Percentiles rank a stretch among this genome's conserved stretches.
These are phyloP conservation scores for Diplosphaera chodatii DNA, from an alignment of 139 green algal genomes.

Conservation along the genomic window DNA sequence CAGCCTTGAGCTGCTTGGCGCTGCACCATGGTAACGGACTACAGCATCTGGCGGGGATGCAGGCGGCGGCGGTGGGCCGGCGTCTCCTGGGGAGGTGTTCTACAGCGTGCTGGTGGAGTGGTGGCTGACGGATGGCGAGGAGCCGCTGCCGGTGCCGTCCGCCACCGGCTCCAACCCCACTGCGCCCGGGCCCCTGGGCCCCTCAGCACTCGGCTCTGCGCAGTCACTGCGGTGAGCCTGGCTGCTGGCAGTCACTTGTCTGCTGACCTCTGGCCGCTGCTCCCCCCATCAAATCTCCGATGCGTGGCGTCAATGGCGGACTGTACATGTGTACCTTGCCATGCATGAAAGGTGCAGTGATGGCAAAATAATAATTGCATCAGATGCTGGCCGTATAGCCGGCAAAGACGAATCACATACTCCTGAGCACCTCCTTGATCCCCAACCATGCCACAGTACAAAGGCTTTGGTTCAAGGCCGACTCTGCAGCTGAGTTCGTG, in stretches of 20 bases:
- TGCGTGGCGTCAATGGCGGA: too few species aligned
- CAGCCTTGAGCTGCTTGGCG: too few species aligned
- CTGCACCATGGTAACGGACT: too few species aligned
- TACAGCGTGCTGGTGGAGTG: constrained; percentile 68
- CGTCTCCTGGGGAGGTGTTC: constrained; percentile 25
- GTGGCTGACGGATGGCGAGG: constrained; percentile 66
- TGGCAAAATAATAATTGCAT: background rate
- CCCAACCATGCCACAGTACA: too few species aligned
- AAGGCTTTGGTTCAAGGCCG: too few species aligned
- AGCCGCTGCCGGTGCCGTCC: constrained; percentile 41
- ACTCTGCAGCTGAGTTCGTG: too few species aligned
- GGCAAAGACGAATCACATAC: background rate
- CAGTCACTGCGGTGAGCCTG: background rate
- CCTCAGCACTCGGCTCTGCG: background rate
- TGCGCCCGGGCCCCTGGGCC: background rate
- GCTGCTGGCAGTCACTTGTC: background rate
- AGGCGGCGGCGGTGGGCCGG: background rate
- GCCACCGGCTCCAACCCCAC: background rate
- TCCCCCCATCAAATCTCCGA: too few species aligned
- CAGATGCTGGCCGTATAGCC: background rate
- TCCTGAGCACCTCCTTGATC: background rate
- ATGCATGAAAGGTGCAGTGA: background rate
- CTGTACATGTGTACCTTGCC: too few species aligned
- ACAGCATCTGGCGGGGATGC: background rate
- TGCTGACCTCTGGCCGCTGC: too few species aligned